A percentile compares a stretch with the other conserved stretches of the same genome.
Evolutionary conservation across 1,284 basidiomycete species (phyloP).

Genomic region (Anthracocystis walkeri): DNA sequence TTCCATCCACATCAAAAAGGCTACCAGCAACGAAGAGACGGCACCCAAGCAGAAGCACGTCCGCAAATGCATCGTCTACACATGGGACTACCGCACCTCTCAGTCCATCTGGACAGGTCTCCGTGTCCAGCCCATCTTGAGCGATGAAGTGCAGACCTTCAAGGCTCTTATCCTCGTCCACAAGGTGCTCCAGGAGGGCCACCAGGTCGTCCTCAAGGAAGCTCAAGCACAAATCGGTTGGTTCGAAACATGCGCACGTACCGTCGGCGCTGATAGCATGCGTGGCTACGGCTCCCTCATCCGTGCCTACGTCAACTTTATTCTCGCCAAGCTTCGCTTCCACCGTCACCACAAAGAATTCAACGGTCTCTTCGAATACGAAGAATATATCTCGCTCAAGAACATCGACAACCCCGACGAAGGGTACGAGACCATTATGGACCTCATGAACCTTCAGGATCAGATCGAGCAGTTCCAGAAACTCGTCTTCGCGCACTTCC

Average conservation of each 20-base stretch:
- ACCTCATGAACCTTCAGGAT: slow-evolving; percentile 69
- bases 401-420: slow-evolving; percentile 70
- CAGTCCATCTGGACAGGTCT: slow-evolving; percentile 68
- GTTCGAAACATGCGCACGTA: slow-evolving; percentile 68
- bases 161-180: slow-evolving; percentile 69
- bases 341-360: slow-evolving; percentile 69
- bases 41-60: slow-evolving; percentile 70
- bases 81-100: slow-evolving; percentile 69
- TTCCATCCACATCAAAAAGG: slow-evolving; percentile 68
- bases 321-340: slow-evolving; percentile 68
- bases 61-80: slow-evolving; percentile 69
- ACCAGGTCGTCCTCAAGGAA: slow-evolving; percentile 65
- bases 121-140: slow-evolving; percentile 67
- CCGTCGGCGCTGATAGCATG: slow-evolving; percentile 61
- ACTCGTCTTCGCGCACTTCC: slow-evolving; percentile 68
- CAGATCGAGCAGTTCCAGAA: slow-evolving; percentile 69
- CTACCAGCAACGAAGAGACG: slow-evolving; percentile 65
- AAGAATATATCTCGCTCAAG: slow-evolving; percentile 70
- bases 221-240: slow-evolving; percentile 68
- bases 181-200: slow-evolving; percentile 69
- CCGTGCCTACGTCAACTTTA: slow-evolving; percentile 66
- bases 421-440: slow-evolving; percentile 69
- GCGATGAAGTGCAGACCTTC: slow-evolving; percentile 69
- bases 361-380: slow-evolving; percentile 69
- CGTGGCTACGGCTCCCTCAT: slow-evolving; percentile 66